These are phyloP conservation scores for Gossypium longicalyx DNA, from an alignment of 345 rosid genomes.

Conservation along the genomic window DNA sequence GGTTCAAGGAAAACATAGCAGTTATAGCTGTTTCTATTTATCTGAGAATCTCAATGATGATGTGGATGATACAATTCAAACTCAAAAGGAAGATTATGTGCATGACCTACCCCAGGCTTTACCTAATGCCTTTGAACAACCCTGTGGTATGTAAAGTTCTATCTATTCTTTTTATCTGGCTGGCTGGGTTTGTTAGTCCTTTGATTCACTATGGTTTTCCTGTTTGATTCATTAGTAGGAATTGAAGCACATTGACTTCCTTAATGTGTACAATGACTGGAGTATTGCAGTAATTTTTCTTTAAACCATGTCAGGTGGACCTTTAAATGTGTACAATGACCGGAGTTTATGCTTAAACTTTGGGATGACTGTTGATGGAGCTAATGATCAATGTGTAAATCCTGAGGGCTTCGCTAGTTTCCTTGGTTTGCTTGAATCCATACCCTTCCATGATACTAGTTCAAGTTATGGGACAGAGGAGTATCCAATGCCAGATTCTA, in stretches of 20 bases:
- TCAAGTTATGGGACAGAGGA: constrained; percentile 57
- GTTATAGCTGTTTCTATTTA: constrained; percentile 68
- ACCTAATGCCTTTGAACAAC: constrained; percentile 47
- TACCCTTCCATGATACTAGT: constrained; percentile 65
- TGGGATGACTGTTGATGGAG: constrained; percentile 46
- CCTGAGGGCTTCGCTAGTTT: constrained; percentile 68
- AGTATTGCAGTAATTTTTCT: background rate
- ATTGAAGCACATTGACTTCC: constrained; percentile 8
- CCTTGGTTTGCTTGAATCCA: constrained; percentile 79
- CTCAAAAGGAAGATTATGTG: constrained; percentile 27
- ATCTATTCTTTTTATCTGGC: background rate
- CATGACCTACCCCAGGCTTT: constrained; percentile 59
- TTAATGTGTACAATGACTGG: background rate
- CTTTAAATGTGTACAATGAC: constrained; percentile 37
- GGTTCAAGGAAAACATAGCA: constrained; percentile 67
- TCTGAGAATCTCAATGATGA: constrained; percentile 50
- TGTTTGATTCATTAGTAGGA: constrained; percentile 7
- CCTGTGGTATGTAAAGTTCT: constrained; percentile 46
- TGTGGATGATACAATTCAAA: constrained; percentile 31
- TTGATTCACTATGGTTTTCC: background rate
- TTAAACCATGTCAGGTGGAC: constrained; percentile 39
- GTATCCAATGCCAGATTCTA: constrained; percentile 49
- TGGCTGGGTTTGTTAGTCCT: background rate
- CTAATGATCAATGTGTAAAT: constrained; percentile 63
- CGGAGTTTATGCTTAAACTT: constrained; percentile 50